These are phyloP conservation scores for Elasticomyces elasticus DNA, from an alignment of 495 filamentous ascomycete species.

Conservation along the genomic window DNA sequence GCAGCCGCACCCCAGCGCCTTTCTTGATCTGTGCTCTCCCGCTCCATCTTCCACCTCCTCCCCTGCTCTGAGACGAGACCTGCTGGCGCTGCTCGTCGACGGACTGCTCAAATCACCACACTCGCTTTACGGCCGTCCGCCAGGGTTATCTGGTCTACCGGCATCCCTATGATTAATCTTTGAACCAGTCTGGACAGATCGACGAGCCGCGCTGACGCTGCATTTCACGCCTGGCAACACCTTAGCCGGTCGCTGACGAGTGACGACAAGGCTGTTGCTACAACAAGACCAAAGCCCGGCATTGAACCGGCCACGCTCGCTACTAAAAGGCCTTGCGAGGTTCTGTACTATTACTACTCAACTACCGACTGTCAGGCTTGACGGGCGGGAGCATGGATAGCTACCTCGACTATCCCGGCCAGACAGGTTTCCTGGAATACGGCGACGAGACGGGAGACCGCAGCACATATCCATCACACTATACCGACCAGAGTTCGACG, in stretches of 20 bases:
- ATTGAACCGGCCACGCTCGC: not conserved
- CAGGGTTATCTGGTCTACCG: not conserved
- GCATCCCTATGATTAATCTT: not conserved
- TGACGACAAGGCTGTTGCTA: not conserved
- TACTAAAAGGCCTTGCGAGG: not conserved
- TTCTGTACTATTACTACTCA: not conserved
- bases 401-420: constrained; percentile 5
- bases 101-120: not conserved
- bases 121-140: not conserved
- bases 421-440: not conserved
- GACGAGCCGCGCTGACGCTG: not conserved
- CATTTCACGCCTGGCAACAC: not conserved
- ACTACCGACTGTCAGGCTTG: not conserved
- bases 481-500: not conserved
- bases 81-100: not conserved
- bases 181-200: not conserved
- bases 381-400: constrained; percentile 1
- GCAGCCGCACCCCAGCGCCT: not conserved
- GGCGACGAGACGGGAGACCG: not conserved
- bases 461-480: not conserved
- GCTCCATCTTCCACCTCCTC: not conserved
- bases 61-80: not conserved
- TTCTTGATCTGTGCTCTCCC: not conserved
- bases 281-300: not conserved
- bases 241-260: not conserved